Base-by-base conservation (phyloP, 768 basidiomycete species). In the Suillus variegatus region DNA sequence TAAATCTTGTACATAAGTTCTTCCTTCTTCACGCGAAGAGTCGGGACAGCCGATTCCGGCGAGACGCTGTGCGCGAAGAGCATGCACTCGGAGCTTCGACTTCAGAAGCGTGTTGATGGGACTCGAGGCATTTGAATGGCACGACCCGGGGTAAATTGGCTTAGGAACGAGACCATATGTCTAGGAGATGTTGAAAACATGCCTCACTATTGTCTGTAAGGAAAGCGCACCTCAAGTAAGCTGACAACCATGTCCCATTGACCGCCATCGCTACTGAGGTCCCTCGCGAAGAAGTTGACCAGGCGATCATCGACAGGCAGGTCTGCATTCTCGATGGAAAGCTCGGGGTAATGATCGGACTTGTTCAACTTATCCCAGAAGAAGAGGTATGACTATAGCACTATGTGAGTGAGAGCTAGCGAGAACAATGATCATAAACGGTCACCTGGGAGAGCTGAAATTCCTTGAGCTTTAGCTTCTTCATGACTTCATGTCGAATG, bases 281-380 rank as follows among this genome's bases (percentile, higher is more conserved):
- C 91, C 8, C 77, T 73, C 10, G 91, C 84, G 54, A 98, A 85
- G 79, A 90, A 89, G 61, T 81, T 85, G 62, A 97, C 81, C n/a
- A 95, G 83, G 9, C 96, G 87, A 72, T 93, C 89, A 62, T 97
- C 93, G 60, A 96, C 78, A 1, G 92, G 89, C 44, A 88, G 83
- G 68, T 93, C 88, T 1, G 89, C 88, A 63, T 91, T 85, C 76
- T 97, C 82, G 69, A 98, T 92, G 56, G 91, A 86, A 49, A 91
- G 83, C 77, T 97, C 96, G 20, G 97, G 89, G 77, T 91, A 97
- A 79, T 93, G 95, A 77, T 91, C 91, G 54, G 84, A 79, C 76
- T 97, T 94, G 83, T 96, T 94, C 60, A 98, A 86, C 78, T 96
- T 95, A 79, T 99, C 96, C 84, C 91, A 97, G 85, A 97, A 96